Base-by-base conservation (phyloP, 2,329 filamentous ascomycete species). In the Fusarium keratoplasticum region DNA sequence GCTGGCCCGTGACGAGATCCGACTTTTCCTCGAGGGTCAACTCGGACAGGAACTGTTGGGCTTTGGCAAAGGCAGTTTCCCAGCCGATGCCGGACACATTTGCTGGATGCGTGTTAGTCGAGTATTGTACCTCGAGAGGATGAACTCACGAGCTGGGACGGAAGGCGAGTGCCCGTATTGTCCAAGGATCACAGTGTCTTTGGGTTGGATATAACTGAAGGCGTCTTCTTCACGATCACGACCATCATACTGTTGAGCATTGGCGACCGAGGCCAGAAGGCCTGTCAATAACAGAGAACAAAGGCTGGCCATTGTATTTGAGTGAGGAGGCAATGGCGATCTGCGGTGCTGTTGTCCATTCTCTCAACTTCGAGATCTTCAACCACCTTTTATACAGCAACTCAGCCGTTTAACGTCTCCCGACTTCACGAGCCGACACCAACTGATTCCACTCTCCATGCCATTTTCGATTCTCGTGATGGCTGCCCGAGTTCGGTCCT, bases 131-230 rank as follows among this genome's bases (percentile, higher is more conserved):
- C 4, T 18, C 2, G 3, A 52, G 27, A 0, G 5, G 20, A 13
- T 25, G 31, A 8, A 80, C 83, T 67, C 77, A 85, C 83, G 83
- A 36, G 82, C 81, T 22, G 83, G 83, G 16, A 82, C 79, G 3
- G 82, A 68, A 11, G 80, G 80, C 6, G 82, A 83, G 74, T 84
- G 80, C 18, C 83, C 83, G 44, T 84, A 84, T 20, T 78, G 81
- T 27, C 80, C 81, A 14, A 84, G 77, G 42, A 85, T 84, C 27
- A 81, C 83, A 5, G 83, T 85, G 76, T 85, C 82, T 59, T 80
- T 67, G 5, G 83, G 83, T 72, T 85, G 83, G n/a, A 84, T 79
- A 69, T 81, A 82, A 69, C 70, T 80, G 71, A 85, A 85, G 54
- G 79, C 78, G 38, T 80, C 80, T 29, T 77, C 75, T 31, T 61